A percentile compares a stretch with the other conserved stretches of the same genome.
These are phyloP conservation scores for Neurospora sp. DNA, from an alignment of 2,329 filamentous ascomycete species.

Conservation along the genomic window DNA sequence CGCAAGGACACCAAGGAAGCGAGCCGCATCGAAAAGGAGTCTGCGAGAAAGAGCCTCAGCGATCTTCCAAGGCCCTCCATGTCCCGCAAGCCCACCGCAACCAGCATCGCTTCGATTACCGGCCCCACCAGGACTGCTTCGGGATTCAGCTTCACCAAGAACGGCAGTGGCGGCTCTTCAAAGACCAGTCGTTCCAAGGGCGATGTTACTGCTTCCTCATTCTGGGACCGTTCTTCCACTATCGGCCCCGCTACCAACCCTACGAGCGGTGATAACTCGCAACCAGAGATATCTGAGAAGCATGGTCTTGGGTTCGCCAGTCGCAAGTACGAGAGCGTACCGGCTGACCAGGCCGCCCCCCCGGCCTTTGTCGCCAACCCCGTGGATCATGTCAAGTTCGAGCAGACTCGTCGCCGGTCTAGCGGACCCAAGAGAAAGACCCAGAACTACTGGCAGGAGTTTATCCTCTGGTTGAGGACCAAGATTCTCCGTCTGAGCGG, in stretches of 20 bases:
- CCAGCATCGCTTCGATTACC: slow-evolving; percentile 2
- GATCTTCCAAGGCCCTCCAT: background rate
- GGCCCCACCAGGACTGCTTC: background rate
- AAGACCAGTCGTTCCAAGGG: slow-evolving; percentile 6
- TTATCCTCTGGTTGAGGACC: slow-evolving; percentile 56
- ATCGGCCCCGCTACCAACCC: background rate
- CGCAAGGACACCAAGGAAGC: slow-evolving; percentile 49
- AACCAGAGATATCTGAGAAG: slow-evolving; percentile 28
- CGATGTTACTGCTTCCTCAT: slow-evolving; percentile 4
- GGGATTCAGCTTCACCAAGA: slow-evolving; percentile 2
- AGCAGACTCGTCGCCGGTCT: slow-evolving; percentile 29
- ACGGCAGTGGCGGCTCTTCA: slow-evolving; percentile 1
- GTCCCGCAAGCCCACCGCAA: slow-evolving; percentile 19
- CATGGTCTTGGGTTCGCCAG: slow-evolving; percentile 29
- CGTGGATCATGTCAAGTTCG: slow-evolving; percentile 35
- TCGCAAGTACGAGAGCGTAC: slow-evolving; percentile 36
- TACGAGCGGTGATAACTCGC: slow-evolving; percentile 1
- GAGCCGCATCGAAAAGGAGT: slow-evolving; percentile 37
- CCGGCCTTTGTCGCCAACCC: slow-evolving; percentile 23
- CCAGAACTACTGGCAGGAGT: slow-evolving; percentile 51
- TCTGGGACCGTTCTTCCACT: background rate
- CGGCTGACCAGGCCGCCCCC: slow-evolving; percentile 19
- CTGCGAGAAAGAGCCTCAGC: slow-evolving; percentile 27
- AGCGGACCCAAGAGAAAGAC: slow-evolving; percentile 50
- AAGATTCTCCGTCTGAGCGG: slow-evolving; percentile 35